Percentiles rank a stretch among this genome's conserved stretches.
Evolutionary conservation across 257 asterid genomes (phyloP).

Genomic region (Solanum gandarillasii): DNA sequence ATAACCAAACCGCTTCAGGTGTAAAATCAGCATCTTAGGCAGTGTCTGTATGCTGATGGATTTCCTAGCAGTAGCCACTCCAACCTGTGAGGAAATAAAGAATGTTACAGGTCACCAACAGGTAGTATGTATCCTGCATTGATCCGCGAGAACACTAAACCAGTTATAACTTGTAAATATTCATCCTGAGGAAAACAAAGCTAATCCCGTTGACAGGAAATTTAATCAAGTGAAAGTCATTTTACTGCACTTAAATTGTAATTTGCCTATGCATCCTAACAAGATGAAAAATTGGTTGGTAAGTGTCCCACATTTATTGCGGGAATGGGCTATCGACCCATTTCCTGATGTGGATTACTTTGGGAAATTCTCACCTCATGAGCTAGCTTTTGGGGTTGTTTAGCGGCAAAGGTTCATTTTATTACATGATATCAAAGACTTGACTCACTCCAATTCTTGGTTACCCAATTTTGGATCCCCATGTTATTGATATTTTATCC

Average conservation of each 20-base stretch:
- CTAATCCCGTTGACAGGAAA: neutral
- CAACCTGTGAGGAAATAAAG: slow-evolving; percentile 36
- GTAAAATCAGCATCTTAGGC: slow-evolving; percentile 79
- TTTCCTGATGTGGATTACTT: neutral
- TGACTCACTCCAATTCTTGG: neutral
- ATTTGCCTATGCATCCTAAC: neutral
- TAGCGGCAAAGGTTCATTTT: neutral
- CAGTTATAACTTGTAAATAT: neutral
- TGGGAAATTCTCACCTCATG: neutral
- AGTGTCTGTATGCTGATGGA: slow-evolving; percentile 57
- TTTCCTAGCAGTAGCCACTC: slow-evolving; percentile 66
- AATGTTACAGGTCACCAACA: neutral
- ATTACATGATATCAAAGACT: neutral
- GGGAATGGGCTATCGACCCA: neutral
- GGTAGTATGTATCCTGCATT: neutral
- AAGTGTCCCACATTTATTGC: neutral
- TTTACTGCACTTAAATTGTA: neutral
- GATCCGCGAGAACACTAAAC: neutral
- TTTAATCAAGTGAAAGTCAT: neutral
- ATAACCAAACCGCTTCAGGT: slow-evolving; percentile 79
- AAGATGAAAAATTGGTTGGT: neutral
- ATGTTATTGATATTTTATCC: neutral
- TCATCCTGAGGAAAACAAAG: neutral
- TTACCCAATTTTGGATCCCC: neutral
- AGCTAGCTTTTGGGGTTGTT: neutral